Conservation (phyloP, 345 rosid species). For the Populus tremula region DNA sequence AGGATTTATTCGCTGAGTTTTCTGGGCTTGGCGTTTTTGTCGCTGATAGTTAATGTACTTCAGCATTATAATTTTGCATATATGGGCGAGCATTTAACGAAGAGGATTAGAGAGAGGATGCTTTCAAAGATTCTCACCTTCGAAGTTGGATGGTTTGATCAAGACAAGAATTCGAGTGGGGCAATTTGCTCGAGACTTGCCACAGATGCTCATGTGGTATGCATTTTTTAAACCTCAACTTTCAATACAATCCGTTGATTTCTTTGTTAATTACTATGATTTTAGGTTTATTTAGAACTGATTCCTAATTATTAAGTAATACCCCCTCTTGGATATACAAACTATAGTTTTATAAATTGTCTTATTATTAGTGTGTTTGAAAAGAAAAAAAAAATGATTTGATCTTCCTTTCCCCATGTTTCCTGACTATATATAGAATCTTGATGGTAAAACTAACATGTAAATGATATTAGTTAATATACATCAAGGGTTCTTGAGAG, state of each 20-base stretch:
- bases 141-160: slow-evolving; percentile 45
- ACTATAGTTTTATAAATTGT: too few relatives aligned
- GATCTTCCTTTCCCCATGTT: too few relatives aligned
- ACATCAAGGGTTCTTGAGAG: too few relatives aligned
- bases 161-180: slow-evolving; percentile 35
- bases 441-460: too few relatives aligned
- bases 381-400: too few relatives aligned
- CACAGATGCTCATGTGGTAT: slow-evolving; percentile 36
- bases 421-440: too few relatives aligned
- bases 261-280: too few relatives aligned
- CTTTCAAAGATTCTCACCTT: slow-evolving; percentile 35
- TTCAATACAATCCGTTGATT: not conserved
- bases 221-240: not conserved
- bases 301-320: too few relatives aligned
- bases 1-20: slow-evolving; percentile 32
- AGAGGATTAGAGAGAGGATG: slow-evolving; percentile 39
- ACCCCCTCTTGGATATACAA: too few relatives aligned
- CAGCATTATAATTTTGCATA: slow-evolving; percentile 41
- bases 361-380: too few relatives aligned
- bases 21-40: slow-evolving; percentile 31
- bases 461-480: too few relatives aligned
- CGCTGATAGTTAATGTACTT: slow-evolving; percentile 12
- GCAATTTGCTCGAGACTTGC: slow-evolving; percentile 37
- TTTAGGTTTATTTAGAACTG: too few relatives aligned
- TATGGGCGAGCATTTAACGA: slow-evolving; percentile 34